Evolutionary conservation across 2,329 filamentous ascomycete species (phyloP).

Genomic region (Ampelomyces quisqualis): DNA sequence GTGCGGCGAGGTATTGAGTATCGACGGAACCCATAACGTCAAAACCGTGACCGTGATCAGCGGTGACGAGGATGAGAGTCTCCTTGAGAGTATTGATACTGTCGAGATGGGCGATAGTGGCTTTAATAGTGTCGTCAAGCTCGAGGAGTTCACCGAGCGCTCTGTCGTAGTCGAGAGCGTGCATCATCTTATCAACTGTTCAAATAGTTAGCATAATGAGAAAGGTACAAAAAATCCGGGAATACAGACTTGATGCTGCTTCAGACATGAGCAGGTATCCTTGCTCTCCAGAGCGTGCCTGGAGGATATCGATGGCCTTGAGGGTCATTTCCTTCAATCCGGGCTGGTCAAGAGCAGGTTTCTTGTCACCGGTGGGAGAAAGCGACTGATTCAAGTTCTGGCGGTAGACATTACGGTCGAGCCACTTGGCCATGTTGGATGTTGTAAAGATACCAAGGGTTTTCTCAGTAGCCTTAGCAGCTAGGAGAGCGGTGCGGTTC

Average conservation of each 20-base stretch:
- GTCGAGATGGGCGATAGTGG: conserved; percentile 70
- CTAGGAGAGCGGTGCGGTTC: conserved; percentile 71
- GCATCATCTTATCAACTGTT: conserved; percentile 84
- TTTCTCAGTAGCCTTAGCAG: conserved; percentile 59
- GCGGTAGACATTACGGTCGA: conserved; percentile 79
- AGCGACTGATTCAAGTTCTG: conserved; percentile 70
- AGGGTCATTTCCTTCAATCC: conserved; percentile 88
- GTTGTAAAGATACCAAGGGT: conserved; percentile 77
- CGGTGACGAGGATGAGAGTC: conserved; percentile 76
- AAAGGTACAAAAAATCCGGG: too few species aligned
- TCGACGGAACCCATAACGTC: conserved; percentile 82
- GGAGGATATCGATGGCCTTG: conserved; percentile 80
- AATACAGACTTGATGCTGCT: too few species aligned
- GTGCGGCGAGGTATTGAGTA: conserved; percentile 70
- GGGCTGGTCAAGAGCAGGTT: conserved; percentile 70
- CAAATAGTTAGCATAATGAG: not conserved
- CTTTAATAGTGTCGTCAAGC: conserved; percentile 78
- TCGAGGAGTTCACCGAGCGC: conserved; percentile 82
- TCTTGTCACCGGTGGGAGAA: conserved; percentile 65
- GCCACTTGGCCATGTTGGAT: conserved; percentile 77
- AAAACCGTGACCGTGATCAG: conserved; percentile 89
- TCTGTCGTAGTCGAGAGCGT: conserved; percentile 78
- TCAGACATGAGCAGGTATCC: conserved; percentile 90
- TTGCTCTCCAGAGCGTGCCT: conserved; percentile 62
- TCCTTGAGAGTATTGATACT: conserved; percentile 67